Percentiles rank a stretch among this genome's conserved stretches.
Evolutionary conservation across 208 protist species (phyloP).

Genomic region (Trypanosoma vivax): DNA sequence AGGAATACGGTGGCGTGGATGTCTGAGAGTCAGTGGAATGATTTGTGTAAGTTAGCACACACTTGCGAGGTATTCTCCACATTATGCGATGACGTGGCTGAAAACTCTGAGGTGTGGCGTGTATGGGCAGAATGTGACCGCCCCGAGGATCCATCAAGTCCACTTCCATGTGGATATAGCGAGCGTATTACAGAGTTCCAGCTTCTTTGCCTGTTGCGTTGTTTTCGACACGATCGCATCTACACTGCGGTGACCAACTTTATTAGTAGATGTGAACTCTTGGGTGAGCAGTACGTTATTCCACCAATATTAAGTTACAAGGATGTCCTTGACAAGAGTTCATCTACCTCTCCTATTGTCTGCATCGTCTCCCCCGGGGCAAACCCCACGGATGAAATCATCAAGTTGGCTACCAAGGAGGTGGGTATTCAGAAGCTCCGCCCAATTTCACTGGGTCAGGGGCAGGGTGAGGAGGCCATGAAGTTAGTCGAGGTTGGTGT

Average conservation of each 20-base stretch:
- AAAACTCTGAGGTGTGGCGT: conserved; percentile 88
- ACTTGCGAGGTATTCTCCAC: conserved; percentile 75
- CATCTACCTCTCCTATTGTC: conserved; percentile 93
- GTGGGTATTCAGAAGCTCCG: conserved; percentile 93
- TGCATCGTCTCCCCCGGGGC: conserved; percentile 98
- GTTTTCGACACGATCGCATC: conserved; percentile 96
- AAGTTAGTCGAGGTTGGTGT: conserved; percentile 93
- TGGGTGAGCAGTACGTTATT: conserved; percentile 93
- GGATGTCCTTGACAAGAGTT: conserved; percentile 92
- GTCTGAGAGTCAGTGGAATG: conserved; percentile 95
- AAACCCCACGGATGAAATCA: conserved; percentile 97
- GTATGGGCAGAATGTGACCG: conserved; percentile 88
- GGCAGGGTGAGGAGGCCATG: conserved; percentile 95
- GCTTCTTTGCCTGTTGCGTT: conserved; percentile 93
- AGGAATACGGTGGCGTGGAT: conserved; percentile 89
- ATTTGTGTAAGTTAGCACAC: conserved; percentile 84
- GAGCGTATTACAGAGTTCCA: conserved; percentile 86
- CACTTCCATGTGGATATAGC: conserved; percentile 73
- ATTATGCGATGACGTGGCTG: conserved; percentile 62
- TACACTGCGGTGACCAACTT: conserved; percentile 92
- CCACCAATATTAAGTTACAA: conserved; percentile 96
- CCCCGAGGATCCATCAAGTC: conserved; percentile 85
- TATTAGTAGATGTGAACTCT: conserved; percentile 85
- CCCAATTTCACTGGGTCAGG: conserved; percentile 96
- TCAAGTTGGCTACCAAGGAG: conserved; percentile 95